These are phyloP conservation scores for Cunninghamia lanceolata DNA, from an alignment of 75 land plant species.

Conservation along the genomic window DNA sequence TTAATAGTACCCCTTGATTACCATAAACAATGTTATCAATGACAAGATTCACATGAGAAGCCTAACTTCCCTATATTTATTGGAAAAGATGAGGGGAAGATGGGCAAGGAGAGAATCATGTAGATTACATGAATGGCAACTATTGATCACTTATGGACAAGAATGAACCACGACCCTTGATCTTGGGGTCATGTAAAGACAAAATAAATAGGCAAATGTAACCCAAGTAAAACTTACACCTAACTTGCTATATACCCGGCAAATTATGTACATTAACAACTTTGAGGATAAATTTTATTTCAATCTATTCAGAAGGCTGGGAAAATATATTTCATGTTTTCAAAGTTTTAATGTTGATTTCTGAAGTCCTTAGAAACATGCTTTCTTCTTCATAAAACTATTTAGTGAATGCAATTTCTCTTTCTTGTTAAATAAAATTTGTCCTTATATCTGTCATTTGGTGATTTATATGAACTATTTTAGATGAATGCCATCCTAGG, in stretches of 20 bases:
- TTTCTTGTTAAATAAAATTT: background rate
- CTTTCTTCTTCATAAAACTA: background rate
- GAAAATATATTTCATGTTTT: background rate
- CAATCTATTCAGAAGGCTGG: background rate
- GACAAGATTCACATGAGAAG: background rate
- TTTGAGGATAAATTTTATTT: background rate
- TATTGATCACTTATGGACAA: background rate
- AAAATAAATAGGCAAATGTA: background rate
- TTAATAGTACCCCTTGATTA: background rate
- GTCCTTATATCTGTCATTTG: background rate
- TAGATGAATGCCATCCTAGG: background rate
- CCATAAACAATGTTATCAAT: background rate
- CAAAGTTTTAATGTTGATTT: background rate
- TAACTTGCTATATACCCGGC: background rate
- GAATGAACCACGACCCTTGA: background rate
- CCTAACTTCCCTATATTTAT: background rate
- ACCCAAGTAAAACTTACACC: background rate
- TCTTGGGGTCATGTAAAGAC: background rate
- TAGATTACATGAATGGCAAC: background rate
- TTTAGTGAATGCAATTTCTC: background rate
- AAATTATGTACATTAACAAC: background rate
- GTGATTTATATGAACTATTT: background rate
- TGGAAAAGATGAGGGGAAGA: background rate
- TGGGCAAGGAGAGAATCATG: background rate
- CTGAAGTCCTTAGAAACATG: background rate